Evolutionary conservation across 83 land plant genomes (phyloP).

Genomic region (Diphasiastrum complanatum): DNA sequence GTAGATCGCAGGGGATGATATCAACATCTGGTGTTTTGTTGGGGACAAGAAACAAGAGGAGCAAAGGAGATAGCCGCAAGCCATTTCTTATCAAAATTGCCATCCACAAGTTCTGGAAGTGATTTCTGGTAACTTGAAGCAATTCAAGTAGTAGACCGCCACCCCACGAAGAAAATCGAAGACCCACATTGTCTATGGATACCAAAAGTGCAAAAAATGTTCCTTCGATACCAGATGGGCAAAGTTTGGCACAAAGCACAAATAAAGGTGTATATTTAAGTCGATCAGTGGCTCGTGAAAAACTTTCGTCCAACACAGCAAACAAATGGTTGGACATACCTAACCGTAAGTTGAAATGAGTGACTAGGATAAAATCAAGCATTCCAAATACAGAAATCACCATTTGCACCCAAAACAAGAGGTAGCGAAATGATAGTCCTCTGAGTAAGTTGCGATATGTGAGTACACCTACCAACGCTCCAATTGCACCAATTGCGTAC

Average conservation of each 20-base stretch:
- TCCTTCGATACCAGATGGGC: conserved; percentile 90
- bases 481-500: conserved; percentile 66
- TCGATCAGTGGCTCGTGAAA: conserved; percentile 38
- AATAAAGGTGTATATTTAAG: conserved; percentile 88
- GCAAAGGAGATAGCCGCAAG: conserved; percentile 49
- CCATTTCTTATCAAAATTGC: conserved; percentile 58
- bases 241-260: conserved; percentile 69
- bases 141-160: conserved; percentile 61
- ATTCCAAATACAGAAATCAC: conserved; percentile 53
- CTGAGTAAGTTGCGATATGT: conserved; percentile 57
- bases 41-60: conserved; percentile 57
- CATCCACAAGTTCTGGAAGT: conserved; percentile 65
- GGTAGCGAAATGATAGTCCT: conserved; percentile 46
- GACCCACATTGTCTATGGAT: conserved; percentile 73
- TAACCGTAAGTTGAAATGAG: conserved; percentile 47
- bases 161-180: conserved; percentile 62
- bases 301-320: conserved; percentile 53
- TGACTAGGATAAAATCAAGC: conserved; percentile 64
- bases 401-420: conserved; percentile 62
- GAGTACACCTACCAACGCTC: conserved; percentile 55
- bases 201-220: conserved; percentile 86
- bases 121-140: conserved; percentile 47
- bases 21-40: no score
- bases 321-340: conserved; percentile 63
- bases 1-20: no score